Evolutionary conservation across 495 filamentous ascomycete genomes (phyloP).

Genomic region (Daldinia childiae): DNA sequence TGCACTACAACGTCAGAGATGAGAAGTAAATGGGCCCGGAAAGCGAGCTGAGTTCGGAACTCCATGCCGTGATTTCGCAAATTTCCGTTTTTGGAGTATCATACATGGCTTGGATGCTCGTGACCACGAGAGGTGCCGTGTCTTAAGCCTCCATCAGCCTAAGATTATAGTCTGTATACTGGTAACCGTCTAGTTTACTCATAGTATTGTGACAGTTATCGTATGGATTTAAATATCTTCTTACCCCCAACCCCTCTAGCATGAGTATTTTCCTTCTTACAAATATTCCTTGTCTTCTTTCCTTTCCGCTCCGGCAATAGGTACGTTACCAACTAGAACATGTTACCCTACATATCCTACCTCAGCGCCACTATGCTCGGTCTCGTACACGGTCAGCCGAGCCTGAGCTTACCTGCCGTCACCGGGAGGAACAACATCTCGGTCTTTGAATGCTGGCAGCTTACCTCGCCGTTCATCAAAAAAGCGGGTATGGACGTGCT

Average conservation of each 20-base stretch:
- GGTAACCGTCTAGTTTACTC: too few relatives aligned
- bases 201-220: too few relatives aligned
- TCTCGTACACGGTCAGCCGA: constrained; percentile 4
- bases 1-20: background rate
- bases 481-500: constrained; percentile 53
- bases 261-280: background rate
- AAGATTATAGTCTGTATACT: too few relatives aligned
- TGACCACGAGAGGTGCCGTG: background rate
- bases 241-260: background rate
- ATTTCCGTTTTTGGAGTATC: background rate
- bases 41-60: background rate
- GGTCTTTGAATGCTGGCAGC: constrained; percentile 64
- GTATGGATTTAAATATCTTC: background rate
- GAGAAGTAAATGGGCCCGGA: background rate
- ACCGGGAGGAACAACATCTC: constrained; percentile 48
- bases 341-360: constrained; percentile 2
- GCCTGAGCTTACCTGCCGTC: constrained; percentile 39
- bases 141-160: too few relatives aligned
- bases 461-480: constrained; percentile 51
- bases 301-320: background rate
- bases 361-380: constrained; percentile 4
- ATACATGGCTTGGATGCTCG: background rate
- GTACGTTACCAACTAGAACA: background rate
- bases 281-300: background rate
- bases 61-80: background rate